Evolutionary conservation across 208 protist species (phyloP), one percentile per base, ranked within the genome.

Genomic region (Lotmaria passim): DNA sequence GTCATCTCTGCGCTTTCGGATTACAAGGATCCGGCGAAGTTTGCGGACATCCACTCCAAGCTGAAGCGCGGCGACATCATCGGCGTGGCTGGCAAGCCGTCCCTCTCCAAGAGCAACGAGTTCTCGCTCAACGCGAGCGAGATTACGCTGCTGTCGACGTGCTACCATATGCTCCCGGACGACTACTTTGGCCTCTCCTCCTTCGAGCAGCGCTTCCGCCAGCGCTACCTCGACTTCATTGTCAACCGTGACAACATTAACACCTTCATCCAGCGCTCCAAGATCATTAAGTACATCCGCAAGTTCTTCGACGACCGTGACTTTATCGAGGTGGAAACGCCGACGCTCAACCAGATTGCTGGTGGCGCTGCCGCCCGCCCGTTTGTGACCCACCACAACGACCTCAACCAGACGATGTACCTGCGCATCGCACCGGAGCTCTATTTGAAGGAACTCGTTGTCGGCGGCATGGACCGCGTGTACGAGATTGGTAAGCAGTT

Each of bases 401-500:
- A 99, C 47, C 93, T 99, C 21, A 96, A 99, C 76, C 89, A 99
- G 71, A 89, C 98, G 34, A 91, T 99, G 77, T 99, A 94, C 79
- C 97, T 99, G 85, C 90, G 98, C 48, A 99, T 99, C 69, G 98
- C 99, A 7, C 99, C 99, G 43, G 99, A 99, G 87, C 90, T 99
- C 26, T 99, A 99, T 89, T 88, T 99, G 30, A 99, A 99, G 84
- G 93, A 98, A 85, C 91, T 99, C 2, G 90, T 99, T 36, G 96
- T 99, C 14, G 99, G 99, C 36, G 99, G 99, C 21, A 81, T 99
- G 55, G 98, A 99, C 79, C 89, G 99, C 50, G 99, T 99, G 11
- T 99, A 99, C 79, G 99, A 99, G 80, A 96, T 99, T 52, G 99
- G 99, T 63, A 98, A 98, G 59, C 97, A 99, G 73, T 99, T 99